Conservation (phyloP, 768 basidiomycete genomes). For the Psilocybe tampanensis region DNA sequence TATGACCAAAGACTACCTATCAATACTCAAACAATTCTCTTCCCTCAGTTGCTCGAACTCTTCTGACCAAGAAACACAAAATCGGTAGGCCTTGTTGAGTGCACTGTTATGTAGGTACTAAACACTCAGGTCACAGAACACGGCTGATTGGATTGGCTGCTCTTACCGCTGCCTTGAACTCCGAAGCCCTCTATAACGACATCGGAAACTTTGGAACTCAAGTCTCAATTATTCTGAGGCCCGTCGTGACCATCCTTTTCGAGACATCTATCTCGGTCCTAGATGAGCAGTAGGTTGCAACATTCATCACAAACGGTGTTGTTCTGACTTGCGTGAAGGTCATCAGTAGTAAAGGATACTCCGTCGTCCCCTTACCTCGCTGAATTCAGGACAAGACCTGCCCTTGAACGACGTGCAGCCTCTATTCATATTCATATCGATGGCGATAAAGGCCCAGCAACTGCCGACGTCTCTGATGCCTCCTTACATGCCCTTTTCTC, state of each 20-base stretch:
- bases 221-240: conserved; percentile 67
- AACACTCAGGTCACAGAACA: conserved; percentile 48
- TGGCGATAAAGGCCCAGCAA: conserved; percentile 83
- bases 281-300: conserved; percentile 65
- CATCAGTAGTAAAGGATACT: conserved; percentile 63
- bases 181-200: conserved; percentile 81
- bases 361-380: conserved; percentile 78
- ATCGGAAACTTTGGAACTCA: conserved; percentile 73
- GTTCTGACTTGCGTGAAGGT: conserved; percentile 51
- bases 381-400: conserved; percentile 82
- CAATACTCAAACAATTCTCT: conserved; percentile 66
- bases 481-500: conserved; percentile 71
- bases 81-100: conserved; percentile 52
- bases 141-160: conserved; percentile 87
- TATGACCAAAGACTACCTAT: conserved; percentile 71
- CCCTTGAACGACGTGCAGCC: conserved; percentile 79
- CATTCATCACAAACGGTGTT: conserved; percentile 6
- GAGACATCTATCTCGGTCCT: conserved; percentile 61
- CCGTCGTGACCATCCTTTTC: conserved; percentile 69
- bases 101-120: neutral
- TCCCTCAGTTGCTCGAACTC: conserved; percentile 53
- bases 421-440: conserved; percentile 90
- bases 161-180: conserved; percentile 76
- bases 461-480: conserved; percentile 72
- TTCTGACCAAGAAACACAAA: conserved; percentile 70